Evolutionary conservation across 495 filamentous ascomycete species (phyloP).

Genomic region (Aspergillus hancockii): DNA sequence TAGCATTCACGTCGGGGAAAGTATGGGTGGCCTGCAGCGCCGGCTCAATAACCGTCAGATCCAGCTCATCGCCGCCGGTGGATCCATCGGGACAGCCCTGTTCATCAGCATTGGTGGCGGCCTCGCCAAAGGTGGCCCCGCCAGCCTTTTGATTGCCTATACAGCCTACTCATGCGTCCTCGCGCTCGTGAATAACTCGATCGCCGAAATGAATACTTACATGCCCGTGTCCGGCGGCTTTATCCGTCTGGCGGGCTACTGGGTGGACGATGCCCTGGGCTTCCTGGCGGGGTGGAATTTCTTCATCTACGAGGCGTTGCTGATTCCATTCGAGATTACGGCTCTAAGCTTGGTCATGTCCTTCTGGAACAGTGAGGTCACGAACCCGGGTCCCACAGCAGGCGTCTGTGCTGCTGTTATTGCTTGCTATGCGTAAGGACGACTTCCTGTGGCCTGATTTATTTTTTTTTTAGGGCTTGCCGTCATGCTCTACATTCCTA

Average conservation of each 20-base stretch:
- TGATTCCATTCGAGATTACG: slow-evolving; percentile 72
- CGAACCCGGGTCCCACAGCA: slow-evolving; percentile 43
- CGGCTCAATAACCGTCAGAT: slow-evolving; percentile 24
- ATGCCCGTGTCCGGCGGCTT: slow-evolving; percentile 59
- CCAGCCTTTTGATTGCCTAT: slow-evolving; percentile 46
- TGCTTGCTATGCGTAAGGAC: slow-evolving; percentile 31
- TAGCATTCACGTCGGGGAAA: slow-evolving; percentile 9
- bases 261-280: slow-evolving; percentile 55
- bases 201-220: slow-evolving; percentile 48
- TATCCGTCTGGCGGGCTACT: slow-evolving; percentile 46
- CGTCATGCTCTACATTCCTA: slow-evolving; percentile 2
- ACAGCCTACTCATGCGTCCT: slow-evolving; percentile 35
- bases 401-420: slow-evolving; percentile 60
- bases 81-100: slow-evolving; percentile 33
- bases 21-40: slow-evolving; percentile 15
- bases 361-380: slow-evolving; percentile 65
- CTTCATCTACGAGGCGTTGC: slow-evolving; percentile 61
- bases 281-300: slow-evolving; percentile 62
- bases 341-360: slow-evolving; percentile 68
- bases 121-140: slow-evolving; percentile 53
- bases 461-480: slow-evolving; percentile 9
- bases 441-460: background rate
- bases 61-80: slow-evolving; percentile 35
- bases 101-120: slow-evolving; percentile 29
- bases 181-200: slow-evolving; percentile 33